These are phyloP conservation scores for Aspergillus avenaceus DNA, from an alignment of 495 filamentous ascomycete genomes.

Conservation along the genomic window DNA sequence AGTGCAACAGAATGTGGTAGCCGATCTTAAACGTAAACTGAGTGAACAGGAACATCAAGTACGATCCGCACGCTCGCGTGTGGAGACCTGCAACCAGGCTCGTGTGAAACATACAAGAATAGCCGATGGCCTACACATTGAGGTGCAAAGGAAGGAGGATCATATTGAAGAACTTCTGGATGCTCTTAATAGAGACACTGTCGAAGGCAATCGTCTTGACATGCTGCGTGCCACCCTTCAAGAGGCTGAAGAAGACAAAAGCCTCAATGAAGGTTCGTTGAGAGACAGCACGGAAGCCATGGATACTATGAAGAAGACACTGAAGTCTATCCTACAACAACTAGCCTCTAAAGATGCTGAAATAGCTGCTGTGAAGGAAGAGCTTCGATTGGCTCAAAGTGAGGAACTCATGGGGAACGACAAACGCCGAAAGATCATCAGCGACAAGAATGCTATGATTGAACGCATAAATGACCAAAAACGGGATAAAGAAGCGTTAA, in stretches of 20 bases:
- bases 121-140: constrained; percentile 47
- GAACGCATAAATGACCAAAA: constrained; percentile 47
- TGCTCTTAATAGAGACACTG: constrained; percentile 54
- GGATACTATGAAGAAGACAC: constrained; percentile 39
- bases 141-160: constrained; percentile 54
- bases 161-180: constrained; percentile 54
- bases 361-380: constrained; percentile 35
- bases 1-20: constrained; percentile 40
- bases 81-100: constrained; percentile 37
- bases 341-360: constrained; percentile 37
- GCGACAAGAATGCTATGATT: constrained; percentile 63
- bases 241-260: constrained; percentile 49
- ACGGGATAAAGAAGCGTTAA: constrained; percentile 38
- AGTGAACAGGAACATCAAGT: constrained; percentile 31
- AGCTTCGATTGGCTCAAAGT: constrained; percentile 52
- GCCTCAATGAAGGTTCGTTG: constrained; percentile 41
- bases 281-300: constrained; percentile 51
- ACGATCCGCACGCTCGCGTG: constrained; percentile 23
- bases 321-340: constrained; percentile 37
- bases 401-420: constrained; percentile 49
- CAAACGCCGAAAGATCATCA: constrained; percentile 50
- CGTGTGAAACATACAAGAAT: constrained; percentile 39
- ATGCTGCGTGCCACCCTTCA: constrained; percentile 49
- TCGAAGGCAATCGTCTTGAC: constrained; percentile 60
- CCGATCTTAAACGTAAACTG: constrained; percentile 37